Evolutionary conservation across 768 basidiomycete species (phyloP).

Genomic region (Mycena belliarum): DNA sequence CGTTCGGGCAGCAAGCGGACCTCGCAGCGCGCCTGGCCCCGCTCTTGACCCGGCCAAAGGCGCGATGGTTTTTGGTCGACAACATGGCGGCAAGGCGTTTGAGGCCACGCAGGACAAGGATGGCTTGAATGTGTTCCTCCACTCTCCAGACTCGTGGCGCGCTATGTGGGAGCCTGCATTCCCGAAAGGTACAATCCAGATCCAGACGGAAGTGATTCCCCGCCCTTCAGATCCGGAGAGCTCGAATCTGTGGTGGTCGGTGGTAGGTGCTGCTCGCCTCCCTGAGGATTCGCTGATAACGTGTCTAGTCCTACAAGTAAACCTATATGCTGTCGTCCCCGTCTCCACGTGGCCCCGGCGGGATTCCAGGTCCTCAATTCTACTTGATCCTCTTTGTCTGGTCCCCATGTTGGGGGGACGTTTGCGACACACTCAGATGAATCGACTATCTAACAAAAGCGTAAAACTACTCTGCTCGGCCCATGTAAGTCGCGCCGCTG

Average conservation of each 20-base stretch:
- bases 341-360: too few relatives aligned
- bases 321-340: too few relatives aligned
- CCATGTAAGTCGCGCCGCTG: too few relatives aligned
- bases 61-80: neutral
- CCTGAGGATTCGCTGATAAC: too few relatives aligned
- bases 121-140: neutral
- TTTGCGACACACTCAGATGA: too few relatives aligned
- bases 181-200: neutral
- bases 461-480: too few relatives aligned
- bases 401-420: too few relatives aligned
- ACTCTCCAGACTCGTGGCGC: neutral
- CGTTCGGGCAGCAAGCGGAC: neutral
- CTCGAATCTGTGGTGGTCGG: slow-evolving; percentile 1
- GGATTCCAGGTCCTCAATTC: too few relatives aligned
- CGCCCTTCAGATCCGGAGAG: neutral
- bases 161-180: neutral
- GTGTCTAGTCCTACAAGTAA: too few relatives aligned
- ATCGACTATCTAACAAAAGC: too few relatives aligned
- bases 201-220: neutral
- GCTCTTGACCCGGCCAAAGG: neutral
- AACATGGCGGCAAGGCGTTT: neutral
- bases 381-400: too few relatives aligned
- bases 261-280: neutral
- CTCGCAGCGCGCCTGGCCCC: neutral
- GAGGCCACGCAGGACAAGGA: neutral